Evolutionary conservation across 2,329 filamentous ascomycete species (phyloP).

Genomic region (Fusarium palustre): DNA sequence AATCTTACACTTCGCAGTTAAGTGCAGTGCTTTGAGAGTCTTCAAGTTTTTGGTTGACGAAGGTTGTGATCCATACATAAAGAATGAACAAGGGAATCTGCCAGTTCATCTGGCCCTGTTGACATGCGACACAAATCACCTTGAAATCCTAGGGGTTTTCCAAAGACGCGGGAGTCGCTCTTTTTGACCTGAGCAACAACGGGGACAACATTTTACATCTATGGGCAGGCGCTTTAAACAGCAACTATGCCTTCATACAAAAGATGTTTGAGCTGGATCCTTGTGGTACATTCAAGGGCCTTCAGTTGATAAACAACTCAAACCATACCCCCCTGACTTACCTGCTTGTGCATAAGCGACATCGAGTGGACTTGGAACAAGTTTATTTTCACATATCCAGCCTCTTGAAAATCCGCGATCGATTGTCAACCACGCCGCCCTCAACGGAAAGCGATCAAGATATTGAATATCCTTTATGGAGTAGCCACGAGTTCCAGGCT

Average conservation of each 20-base stretch:
- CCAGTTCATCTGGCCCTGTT: neutral
- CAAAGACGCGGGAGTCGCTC: neutral
- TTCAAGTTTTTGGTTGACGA: neutral
- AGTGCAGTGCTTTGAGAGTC: neutral
- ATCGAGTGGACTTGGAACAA: neutral
- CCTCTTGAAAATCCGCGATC: neutral
- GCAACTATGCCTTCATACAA: neutral
- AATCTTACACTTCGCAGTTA: neutral
- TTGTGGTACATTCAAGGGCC: neutral
- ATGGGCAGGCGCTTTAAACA: neutral
- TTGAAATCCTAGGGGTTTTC: neutral
- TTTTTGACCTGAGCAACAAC: neutral
- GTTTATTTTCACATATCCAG: neutral
- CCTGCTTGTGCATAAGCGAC: neutral
- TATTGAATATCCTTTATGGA: neutral
- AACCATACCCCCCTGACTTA: neutral
- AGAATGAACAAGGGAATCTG: neutral
- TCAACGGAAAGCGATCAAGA: neutral
- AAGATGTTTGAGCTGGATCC: neutral
- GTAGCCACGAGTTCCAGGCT: neutral
- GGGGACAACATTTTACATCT: neutral
- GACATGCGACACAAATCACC: neutral
- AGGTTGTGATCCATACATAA: neutral
- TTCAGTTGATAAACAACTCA: neutral
- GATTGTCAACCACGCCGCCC: neutral